phyloP scores from a whole-genome alignment of 2,329 filamentous ascomycete species.

The Ophiostoma tasmaniense region DNA sequence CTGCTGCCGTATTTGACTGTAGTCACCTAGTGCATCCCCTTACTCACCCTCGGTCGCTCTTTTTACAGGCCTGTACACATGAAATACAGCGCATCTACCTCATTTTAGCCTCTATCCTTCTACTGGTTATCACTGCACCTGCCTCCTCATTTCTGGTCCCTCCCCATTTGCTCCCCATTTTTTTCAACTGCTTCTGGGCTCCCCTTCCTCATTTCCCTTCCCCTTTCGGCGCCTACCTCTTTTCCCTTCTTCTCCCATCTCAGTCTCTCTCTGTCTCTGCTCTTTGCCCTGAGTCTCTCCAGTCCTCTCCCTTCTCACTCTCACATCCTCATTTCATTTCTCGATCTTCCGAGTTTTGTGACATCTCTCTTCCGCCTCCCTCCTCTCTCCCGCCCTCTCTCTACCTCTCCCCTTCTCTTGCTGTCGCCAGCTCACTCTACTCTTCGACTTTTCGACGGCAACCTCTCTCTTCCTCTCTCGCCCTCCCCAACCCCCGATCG shows the following conservation, averaged over 20 bases:
- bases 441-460: neutral
- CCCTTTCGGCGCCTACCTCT: slow-evolving; percentile 10
- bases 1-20: slow-evolving; percentile 8
- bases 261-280: neutral
- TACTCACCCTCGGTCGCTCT: no score
- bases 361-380: neutral
- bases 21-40: neutral
- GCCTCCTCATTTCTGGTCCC: slow-evolving; percentile 1
- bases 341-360: neutral
- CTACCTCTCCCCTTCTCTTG: neutral
- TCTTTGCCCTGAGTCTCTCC: neutral
- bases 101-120: neutral
- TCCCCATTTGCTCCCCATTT: neutral
- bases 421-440: neutral
- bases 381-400: neutral
- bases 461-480: neutral
- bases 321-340: neutral
- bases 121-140: neutral
- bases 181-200: slow-evolving; percentile 5
- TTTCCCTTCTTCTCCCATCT: slow-evolving; percentile 6
- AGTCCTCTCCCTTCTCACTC: slow-evolving; percentile 1
- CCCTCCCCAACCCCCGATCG: neutral
- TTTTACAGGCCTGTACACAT: neutral
- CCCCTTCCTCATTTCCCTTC: slow-evolving; percentile 15
- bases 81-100: neutral